Percentiles rank a stretch among this genome's conserved stretches.
phyloP scores from a whole-genome alignment of 805 yeast genomes.

The Yamadazyma laniorum region DNA sequence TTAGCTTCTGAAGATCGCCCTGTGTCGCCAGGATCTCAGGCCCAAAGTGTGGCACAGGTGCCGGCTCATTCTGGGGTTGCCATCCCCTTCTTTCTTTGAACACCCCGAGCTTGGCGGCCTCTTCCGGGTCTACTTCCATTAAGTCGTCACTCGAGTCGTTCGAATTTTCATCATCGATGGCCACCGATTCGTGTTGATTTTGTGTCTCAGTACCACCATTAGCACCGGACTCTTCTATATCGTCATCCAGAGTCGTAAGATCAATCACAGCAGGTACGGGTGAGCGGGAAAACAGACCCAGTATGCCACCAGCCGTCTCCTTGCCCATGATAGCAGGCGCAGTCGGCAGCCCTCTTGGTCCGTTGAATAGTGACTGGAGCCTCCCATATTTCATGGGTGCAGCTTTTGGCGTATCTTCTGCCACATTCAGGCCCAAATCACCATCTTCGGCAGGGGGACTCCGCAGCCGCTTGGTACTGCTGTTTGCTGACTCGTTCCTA shows the following conservation, averaged over 20 bases:
- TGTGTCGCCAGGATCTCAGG: neutral
- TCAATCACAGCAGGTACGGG: conserved; percentile 5
- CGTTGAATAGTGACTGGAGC: too few relatives aligned
- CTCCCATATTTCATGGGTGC: too few relatives aligned
- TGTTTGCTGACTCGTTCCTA: too few relatives aligned
- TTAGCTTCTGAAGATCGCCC: neutral
- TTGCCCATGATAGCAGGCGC: too few relatives aligned
- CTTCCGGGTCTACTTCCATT: conserved; percentile 27
- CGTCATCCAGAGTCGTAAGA: conserved; percentile 12
- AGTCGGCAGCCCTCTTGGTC: too few relatives aligned
- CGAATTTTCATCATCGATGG: neutral
- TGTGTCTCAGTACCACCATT: neutral
- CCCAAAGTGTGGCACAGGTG: conserved; percentile 26
- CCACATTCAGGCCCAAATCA: too few relatives aligned
- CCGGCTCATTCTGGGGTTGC: conserved; percentile 22
- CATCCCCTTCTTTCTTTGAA: conserved; percentile 17
- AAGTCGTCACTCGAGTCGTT: conserved; percentile 25
- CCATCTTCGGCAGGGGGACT: too few relatives aligned
- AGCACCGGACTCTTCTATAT: neutral
- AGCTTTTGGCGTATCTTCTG: too few relatives aligned
- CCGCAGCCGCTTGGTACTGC: too few relatives aligned
- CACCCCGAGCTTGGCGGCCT: conserved; percentile 24
- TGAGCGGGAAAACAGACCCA: neutral
- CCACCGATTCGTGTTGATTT: neutral
- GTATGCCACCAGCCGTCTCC: too few relatives aligned